A percentile compares a stretch with the other conserved stretches of the same genome.
Evolutionary conservation across 2,329 filamentous ascomycete species (phyloP).

Genomic region (Coniochaeta pulveracea): DNA sequence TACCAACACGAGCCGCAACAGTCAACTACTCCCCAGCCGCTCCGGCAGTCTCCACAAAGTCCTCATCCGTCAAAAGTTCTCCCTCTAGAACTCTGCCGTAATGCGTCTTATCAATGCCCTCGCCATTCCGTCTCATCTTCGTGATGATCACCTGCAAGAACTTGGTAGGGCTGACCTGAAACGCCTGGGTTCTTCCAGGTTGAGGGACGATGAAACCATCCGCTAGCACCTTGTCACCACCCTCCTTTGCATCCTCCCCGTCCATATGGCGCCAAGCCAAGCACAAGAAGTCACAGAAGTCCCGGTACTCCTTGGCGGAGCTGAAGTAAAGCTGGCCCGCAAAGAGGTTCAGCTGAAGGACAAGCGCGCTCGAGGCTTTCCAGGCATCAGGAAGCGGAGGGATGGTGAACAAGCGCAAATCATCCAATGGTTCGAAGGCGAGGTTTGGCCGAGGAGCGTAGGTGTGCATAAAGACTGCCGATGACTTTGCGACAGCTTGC

Average conservation of each 20-base stretch:
- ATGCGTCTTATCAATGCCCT: constrained; percentile 28
- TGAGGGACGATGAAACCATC: constrained; percentile 5
- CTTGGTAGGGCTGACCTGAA: constrained; percentile 20
- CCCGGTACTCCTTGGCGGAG: constrained; percentile 39
- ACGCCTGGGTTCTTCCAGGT: constrained; percentile 12
- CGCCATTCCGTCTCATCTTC: constrained; percentile 23
- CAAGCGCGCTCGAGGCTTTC: constrained; percentile 17
- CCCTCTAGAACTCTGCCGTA: constrained; percentile 25
- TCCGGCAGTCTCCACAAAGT: constrained; percentile 1
- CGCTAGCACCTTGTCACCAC: constrained; percentile 21
- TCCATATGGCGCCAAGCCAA: constrained; percentile 21
- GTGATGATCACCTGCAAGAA: constrained; percentile 25
- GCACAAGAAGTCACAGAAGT: constrained; percentile 39
- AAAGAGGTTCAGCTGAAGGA: constrained; percentile 50
- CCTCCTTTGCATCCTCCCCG: constrained; percentile 12
- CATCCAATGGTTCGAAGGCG: constrained; percentile 27
- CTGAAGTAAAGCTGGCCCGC: constrained; percentile 55
- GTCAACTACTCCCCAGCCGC: no score
- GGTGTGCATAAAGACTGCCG: constrained; percentile 30
- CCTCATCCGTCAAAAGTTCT: constrained; percentile 7
- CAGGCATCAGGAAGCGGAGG: constrained; percentile 11
- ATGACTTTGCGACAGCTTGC: constrained; percentile 20
- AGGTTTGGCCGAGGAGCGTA: constrained; percentile 35
- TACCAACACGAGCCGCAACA: no score
- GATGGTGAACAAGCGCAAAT: constrained; percentile 30